A percentile compares a stretch with the other conserved stretches of the same genome.
Conservation (phyloP, 768 basidiomycete genomes). For the Leccinum variicolor region DNA sequence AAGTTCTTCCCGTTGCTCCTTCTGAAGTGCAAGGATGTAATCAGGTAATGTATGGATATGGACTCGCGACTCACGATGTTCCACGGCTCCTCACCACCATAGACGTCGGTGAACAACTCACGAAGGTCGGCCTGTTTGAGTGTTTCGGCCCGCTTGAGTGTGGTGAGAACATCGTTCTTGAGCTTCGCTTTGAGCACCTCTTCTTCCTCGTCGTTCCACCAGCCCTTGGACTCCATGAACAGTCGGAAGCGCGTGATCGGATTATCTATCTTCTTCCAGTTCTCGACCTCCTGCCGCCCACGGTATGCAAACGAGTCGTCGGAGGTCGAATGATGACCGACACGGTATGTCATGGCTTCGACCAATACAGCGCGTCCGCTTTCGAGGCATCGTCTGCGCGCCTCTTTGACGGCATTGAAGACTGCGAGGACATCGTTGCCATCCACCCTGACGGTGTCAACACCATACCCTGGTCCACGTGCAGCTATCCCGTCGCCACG, state of each 20-base stretch:
- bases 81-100: conserved; percentile 82
- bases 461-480: conserved; percentile 86
- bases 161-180: conserved; percentile 70
- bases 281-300: conserved; percentile 84
- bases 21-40: conserved; percentile 40
- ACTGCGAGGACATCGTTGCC: conserved; percentile 93
- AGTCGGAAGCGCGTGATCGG: conserved; percentile 82
- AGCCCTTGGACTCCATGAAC: conserved; percentile 77
- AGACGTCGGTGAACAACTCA: conserved; percentile 84
- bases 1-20: conserved; percentile 82
- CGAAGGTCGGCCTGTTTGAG: conserved; percentile 67
- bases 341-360: conserved; percentile 90
- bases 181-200: conserved; percentile 62
- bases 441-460: conserved; percentile 89
- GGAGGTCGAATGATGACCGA: conserved; percentile 94
- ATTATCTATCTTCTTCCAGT: conserved; percentile 88
- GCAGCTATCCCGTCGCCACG: conserved; percentile 91
- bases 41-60: neutral
- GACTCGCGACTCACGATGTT: conserved; percentile 60
- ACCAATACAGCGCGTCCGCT: conserved; percentile 79
- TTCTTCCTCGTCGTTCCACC: conserved; percentile 83
- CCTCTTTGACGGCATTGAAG: conserved; percentile 67
- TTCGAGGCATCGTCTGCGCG: conserved; percentile 65
- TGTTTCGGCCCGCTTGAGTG: conserved; percentile 76
- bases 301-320: conserved; percentile 96